phyloP scores from a whole-genome alignment of 2,329 filamentous ascomycete species.

The Chrysoporthe cubensis region DNA sequence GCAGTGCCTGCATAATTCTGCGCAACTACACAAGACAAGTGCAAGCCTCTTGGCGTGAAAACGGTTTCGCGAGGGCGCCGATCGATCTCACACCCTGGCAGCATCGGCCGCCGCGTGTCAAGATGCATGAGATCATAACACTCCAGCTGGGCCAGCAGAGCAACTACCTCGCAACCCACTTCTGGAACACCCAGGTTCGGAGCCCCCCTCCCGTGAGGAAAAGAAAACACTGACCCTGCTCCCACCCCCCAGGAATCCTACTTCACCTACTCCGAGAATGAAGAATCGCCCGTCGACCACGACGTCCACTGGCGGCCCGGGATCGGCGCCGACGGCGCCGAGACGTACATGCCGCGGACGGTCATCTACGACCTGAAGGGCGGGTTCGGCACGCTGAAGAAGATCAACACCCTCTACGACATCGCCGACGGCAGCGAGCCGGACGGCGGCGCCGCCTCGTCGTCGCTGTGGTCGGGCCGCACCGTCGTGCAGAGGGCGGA shows the following conservation, averaged over 20 bases:
- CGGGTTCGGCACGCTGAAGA: slow-evolving; percentile 84
- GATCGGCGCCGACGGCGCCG: slow-evolving; percentile 77
- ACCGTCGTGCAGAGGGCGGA: slow-evolving; percentile 70
- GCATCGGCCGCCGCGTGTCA: slow-evolving; percentile 1
- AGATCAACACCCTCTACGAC: slow-evolving; percentile 88
- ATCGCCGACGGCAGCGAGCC: slow-evolving; percentile 39
- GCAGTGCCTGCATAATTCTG: slow-evolving; percentile 19
- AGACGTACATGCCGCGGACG: slow-evolving; percentile 90
- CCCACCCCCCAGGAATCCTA: slow-evolving; percentile 77
- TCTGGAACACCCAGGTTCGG: slow-evolving; percentile 89
- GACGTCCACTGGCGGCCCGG: slow-evolving; percentile 89
- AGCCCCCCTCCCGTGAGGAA: not conserved
- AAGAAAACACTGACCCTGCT: not conserved
- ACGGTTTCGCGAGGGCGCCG: not conserved
- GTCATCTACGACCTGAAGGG: slow-evolving; percentile 95
- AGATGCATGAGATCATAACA: slow-evolving; percentile 94
- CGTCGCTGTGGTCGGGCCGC: slow-evolving; percentile 55
- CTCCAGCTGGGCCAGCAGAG: slow-evolving; percentile 90
- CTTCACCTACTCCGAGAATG: slow-evolving; percentile 79
- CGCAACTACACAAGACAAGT: not conserved
- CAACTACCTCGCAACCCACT: slow-evolving; percentile 94
- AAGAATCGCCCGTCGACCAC: slow-evolving; percentile 74
- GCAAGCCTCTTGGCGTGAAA: slow-evolving; percentile 1
- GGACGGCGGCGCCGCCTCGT: slow-evolving; percentile 28
- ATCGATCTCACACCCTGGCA: not conserved